Percentiles rank a stretch among this genome's conserved stretches.
phyloP scores from a whole-genome alignment of 148 eudicot species.

The Rhododendron griersonianum region DNA sequence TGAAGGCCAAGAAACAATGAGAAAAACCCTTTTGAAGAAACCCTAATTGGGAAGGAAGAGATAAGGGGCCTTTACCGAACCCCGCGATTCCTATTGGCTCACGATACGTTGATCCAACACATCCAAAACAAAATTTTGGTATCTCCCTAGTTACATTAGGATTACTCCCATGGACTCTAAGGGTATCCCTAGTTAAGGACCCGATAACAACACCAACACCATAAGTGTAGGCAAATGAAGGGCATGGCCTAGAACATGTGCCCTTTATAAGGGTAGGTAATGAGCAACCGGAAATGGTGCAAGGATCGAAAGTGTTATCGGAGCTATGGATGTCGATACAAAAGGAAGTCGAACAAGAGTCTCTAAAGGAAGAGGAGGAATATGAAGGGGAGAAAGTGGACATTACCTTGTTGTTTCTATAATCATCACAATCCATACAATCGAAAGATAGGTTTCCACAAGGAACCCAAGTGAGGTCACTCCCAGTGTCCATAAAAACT shows the following conservation, averaged over 20 bases:
- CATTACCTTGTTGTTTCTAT: slow-evolving; percentile 29
- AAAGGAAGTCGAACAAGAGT: slow-evolving; percentile 38
- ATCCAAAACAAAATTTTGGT: slow-evolving; percentile 44
- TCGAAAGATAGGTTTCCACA: slow-evolving; percentile 60
- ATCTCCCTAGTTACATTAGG: slow-evolving; percentile 22
- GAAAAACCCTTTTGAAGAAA: slow-evolving; percentile 52
- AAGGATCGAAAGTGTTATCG: slow-evolving; percentile 44
- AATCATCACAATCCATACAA: slow-evolving; percentile 55
- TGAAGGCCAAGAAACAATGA: slow-evolving; percentile 47
- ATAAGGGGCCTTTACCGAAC: slow-evolving; percentile 55
- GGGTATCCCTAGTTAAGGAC: slow-evolving; percentile 43
- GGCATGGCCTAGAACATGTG: slow-evolving; percentile 61
- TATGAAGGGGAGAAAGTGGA: slow-evolving; percentile 37
- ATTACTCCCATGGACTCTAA: slow-evolving; percentile 30
- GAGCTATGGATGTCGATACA: slow-evolving; percentile 53
- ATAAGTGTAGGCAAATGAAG: slow-evolving; percentile 52
- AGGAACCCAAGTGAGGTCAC: slow-evolving; percentile 72
- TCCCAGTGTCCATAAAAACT: slow-evolving; percentile 60
- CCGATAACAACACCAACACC: slow-evolving; percentile 43
- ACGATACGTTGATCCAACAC: slow-evolving; percentile 41
- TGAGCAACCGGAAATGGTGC: slow-evolving; percentile 52
- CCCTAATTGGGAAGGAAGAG: slow-evolving; percentile 64
- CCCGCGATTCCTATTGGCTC: slow-evolving; percentile 67
- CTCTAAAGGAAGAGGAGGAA: slow-evolving; percentile 48
- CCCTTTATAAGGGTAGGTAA: slow-evolving; percentile 30